Evolutionary conservation across 1,284 basidiomycete genomes (phyloP).

Genomic region (Hymenochaete sp.): DNA sequence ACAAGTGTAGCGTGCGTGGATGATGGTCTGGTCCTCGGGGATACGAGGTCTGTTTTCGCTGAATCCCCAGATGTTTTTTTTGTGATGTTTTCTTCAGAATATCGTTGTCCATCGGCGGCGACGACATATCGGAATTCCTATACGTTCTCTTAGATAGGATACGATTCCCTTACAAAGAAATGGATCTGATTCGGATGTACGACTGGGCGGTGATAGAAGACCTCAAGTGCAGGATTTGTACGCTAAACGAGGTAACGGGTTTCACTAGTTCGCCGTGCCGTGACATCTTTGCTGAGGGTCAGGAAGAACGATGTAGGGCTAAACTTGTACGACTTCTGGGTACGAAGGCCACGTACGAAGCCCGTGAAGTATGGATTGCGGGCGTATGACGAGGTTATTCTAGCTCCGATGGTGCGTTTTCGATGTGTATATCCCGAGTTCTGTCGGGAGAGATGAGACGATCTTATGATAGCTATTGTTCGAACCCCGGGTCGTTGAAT

Average conservation of each 20-base stretch:
- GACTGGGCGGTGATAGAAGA: slow-evolving; percentile 89
- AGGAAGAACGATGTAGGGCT: slow-evolving; percentile 77
- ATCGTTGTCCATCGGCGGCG: slow-evolving; percentile 81
- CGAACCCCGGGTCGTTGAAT: slow-evolving; percentile 86
- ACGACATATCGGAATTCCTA: slow-evolving; percentile 89
- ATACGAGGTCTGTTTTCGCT: slow-evolving; percentile 61
- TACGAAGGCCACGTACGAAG: slow-evolving; percentile 65
- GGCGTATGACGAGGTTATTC: slow-evolving; percentile 92
- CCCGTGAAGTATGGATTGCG: slow-evolving; percentile 87
- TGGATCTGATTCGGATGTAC: slow-evolving; percentile 66
- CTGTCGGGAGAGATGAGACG: slow-evolving; percentile 2
- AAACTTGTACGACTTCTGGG: slow-evolving; percentile 84
- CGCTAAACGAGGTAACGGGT: slow-evolving; percentile 67
- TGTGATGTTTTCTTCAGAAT: slow-evolving; percentile 37
- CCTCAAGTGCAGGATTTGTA: slow-evolving; percentile 76
- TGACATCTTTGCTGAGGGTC: neutral
- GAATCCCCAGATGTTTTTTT: neutral
- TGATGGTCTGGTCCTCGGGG: slow-evolving; percentile 83
- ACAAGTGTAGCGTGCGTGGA: slow-evolving; percentile 92
- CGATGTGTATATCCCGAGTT: neutral
- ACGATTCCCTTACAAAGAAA: slow-evolving; percentile 81
- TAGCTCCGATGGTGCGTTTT: slow-evolving; percentile 80
- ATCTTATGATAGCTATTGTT: slow-evolving; percentile 65
- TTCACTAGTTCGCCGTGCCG: neutral
- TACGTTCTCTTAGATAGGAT: slow-evolving; percentile 75